phyloP scores from a whole-genome alignment of 345 rosid species.

The Sonneratia alba region DNA sequence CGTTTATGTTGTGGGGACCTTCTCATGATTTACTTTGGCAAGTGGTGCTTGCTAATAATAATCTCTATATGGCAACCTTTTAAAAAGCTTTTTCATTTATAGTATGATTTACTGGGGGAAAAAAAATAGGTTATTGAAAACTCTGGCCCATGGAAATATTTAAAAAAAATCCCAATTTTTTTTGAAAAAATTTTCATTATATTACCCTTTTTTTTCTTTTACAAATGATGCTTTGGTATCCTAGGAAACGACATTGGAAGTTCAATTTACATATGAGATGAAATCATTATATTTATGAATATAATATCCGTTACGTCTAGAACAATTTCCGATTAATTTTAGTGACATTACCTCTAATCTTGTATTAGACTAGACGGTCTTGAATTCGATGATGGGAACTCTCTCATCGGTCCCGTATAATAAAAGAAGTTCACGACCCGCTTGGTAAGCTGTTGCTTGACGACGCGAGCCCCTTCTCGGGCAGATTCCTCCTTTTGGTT shows the following conservation, averaged over 20 bases:
- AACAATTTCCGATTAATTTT: too few species aligned
- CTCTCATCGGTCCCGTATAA: too few species aligned
- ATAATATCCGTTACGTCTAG: neutral
- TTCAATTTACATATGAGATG: neutral
- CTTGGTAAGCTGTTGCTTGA: too few species aligned
- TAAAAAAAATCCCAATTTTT: neutral
- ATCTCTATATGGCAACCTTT: neutral
- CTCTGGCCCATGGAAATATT: neutral
- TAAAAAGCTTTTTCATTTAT: neutral
- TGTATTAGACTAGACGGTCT: too few species aligned
- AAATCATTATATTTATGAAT: neutral
- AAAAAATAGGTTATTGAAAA: neutral
- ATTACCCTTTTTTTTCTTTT: neutral
- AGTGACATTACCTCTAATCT: too few species aligned
- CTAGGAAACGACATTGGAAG: conserved; percentile 25
- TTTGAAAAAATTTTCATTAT: neutral
- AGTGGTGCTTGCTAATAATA: neutral
- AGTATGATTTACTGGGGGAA: neutral
- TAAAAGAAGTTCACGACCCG: too few species aligned
- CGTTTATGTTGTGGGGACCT: neutral
- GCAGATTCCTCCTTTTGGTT: too few species aligned
- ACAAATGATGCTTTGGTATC: conserved; percentile 13
- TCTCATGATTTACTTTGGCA: neutral
- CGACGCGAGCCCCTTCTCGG: too few species aligned
- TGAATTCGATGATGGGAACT: too few species aligned